Evolutionary conservation across 202 grass and related monocot species (phyloP).

Genomic region (Elaeis oleifera): DNA sequence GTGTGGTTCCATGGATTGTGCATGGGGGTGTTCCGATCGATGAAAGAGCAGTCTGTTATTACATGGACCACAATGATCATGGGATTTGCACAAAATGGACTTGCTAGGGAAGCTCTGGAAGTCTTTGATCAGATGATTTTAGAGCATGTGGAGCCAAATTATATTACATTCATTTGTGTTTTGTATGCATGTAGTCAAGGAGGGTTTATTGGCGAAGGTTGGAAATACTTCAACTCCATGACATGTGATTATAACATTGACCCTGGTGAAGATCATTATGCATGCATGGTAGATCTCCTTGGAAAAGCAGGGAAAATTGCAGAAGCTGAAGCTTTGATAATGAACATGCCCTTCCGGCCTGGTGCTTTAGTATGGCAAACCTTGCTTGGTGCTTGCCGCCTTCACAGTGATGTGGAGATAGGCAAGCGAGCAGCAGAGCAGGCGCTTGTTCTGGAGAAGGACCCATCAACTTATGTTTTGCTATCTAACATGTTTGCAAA

Average conservation of each 20-base stretch:
- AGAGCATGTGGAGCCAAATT: slow-evolving; percentile 29
- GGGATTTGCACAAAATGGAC: slow-evolving; percentile 41
- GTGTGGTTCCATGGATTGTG: slow-evolving; percentile 25
- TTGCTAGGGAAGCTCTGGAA: slow-evolving; percentile 25
- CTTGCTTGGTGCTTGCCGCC: slow-evolving; percentile 33
- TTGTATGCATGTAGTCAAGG: slow-evolving; percentile 51
- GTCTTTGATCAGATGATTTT: slow-evolving; percentile 44
- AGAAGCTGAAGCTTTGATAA: slow-evolving; percentile 45
- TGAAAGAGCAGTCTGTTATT: slow-evolving; percentile 25
- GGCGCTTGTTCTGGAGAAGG: slow-evolving; percentile 34
- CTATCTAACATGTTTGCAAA: slow-evolving; percentile 26
- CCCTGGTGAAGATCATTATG: slow-evolving; percentile 47
- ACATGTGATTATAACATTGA: slow-evolving; percentile 28
- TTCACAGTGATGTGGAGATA: slow-evolving; percentile 34
- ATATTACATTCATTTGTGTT: slow-evolving; percentile 36
- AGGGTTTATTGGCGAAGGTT: slow-evolving; percentile 37
- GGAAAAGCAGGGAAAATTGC: slow-evolving; percentile 39
- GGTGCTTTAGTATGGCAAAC: slow-evolving; percentile 42
- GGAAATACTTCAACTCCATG: slow-evolving; percentile 54
- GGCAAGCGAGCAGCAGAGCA: slow-evolving; percentile 35
- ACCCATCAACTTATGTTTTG: slow-evolving; percentile 43
- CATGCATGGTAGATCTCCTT: slow-evolving; percentile 64
- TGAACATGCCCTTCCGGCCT: slow-evolving; percentile 35
- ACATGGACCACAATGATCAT: slow-evolving; percentile 57
- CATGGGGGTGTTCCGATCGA: slow-evolving; percentile 35